Base-by-base conservation (phyloP, 2,329 filamentous ascomycete genomes). In the Penicillium freii region DNA sequence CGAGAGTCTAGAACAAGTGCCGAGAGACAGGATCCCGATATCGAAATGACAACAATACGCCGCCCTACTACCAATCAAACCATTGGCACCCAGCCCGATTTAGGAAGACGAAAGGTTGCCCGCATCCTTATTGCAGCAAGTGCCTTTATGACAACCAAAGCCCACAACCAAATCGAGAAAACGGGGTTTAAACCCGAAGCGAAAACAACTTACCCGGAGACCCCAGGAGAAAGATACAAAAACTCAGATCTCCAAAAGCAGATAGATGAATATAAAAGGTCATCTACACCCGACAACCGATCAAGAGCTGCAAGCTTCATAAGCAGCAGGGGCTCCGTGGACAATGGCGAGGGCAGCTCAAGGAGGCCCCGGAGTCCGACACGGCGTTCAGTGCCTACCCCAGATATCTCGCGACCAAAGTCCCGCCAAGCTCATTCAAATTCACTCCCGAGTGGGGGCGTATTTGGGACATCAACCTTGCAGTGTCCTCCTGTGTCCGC, bases 211-310 rank as follows among this genome's bases (percentile, higher is more conserved):
- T 87, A 80, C 47, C 84, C 84, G 0, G 77, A 81, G 53, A 74
- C 84, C 0, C 84, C 84, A 0, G 84, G 82, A 2, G 84, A 87
- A 61, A 63, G 59, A 1, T 58, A 70, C 2, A 76, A 81, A 31
- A 84, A 84, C 46, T 66, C 62, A 11, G 3, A 17, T 17, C 38
- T 54, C 25, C n/a, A 7, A 0, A 62, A 67, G 0, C 65, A 50
- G 9, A 34, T 84, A 1, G 51, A 59, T 19, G 62, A 71, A 77
- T 80, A 27, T 74, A 71, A 45, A 70, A 75, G 31, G 64, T 67
- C 5, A 84, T 60, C 33, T 55, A 51, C 38, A 54, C 7, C 60
- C 39, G 2, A 19, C 56, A 19, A 51, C 57, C 53, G 61, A 15
- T 65, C 62, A 23, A 53, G 53, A 51, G 57, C 62, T 7, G 48